Evolutionary conservation across 495 filamentous ascomycete genomes (phyloP), one percentile per base, ranked within the genome.

Genomic region (Glonium stellatum): DNA sequence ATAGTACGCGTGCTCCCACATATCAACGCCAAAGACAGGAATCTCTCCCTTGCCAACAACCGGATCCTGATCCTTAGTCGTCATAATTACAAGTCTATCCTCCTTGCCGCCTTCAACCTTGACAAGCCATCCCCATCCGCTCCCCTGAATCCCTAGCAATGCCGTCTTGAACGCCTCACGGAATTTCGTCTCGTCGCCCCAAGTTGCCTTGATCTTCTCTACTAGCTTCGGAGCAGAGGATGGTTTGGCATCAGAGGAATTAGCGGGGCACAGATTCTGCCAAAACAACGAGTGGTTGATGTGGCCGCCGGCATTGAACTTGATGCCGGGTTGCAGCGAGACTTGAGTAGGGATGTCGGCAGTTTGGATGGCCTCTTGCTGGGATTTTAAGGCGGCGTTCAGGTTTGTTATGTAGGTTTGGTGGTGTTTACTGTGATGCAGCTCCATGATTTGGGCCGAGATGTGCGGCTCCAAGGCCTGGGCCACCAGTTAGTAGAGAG

Each of bases 1-100:
- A 62, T 75, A 75, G 54, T 75, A 75, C 0, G 73, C 73, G 66
- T 75, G 73, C 67, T 75, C 73, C 73, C 73, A 75, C 59, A 74
- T 74, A 55, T 75, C 73, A 4, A 75, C 55, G 2, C 71, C 73
- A 41, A 75, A 63, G 48, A 75, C 66, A 3, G 73, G 73, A 10
- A 68, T 66, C 15, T 70, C 63, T 9, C 64, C 64, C 3, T 68
- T 64, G 22, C 69, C 72, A 2, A 69, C 67, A 13, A 70, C 54
- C 11, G 68, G 68, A 57, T 74, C 72, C 62, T 75, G 73, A 57
- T 75, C 73, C 42, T 71, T 70, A 1, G 70, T 75, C 19, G 69
- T 75, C 21, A 73, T 67, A 46, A 75, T 70, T 22, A 47, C 41
- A 35, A 75, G 53, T 31, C 63, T 36, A 21, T 48, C 58, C 8